Evolutionary conservation across 305 asterid species (phyloP).

Genomic region (Fraxinus greggii): DNA sequence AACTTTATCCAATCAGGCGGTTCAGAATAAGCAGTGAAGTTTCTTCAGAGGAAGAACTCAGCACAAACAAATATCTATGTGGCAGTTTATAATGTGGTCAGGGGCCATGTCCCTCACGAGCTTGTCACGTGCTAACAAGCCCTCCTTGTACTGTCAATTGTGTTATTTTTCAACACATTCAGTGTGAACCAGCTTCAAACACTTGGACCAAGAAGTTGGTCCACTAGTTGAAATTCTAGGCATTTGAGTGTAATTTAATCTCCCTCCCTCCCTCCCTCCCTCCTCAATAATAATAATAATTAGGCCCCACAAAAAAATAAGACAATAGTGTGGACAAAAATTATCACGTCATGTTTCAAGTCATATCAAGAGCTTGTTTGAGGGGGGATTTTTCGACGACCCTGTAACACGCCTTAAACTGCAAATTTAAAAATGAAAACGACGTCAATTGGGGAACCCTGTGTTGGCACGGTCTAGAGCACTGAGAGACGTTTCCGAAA

Average conservation of each 20-base stretch:
- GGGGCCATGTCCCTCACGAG: slow-evolving; percentile 33
- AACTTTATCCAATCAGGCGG: neutral
- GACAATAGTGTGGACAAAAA: neutral
- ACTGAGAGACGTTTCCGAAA: too few relatives aligned
- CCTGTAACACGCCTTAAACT: too few relatives aligned
- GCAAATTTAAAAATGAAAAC: too few relatives aligned
- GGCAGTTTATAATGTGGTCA: slow-evolving; percentile 12
- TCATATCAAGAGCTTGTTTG: too few relatives aligned
- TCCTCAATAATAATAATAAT: too few relatives aligned
- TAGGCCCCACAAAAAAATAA: too few relatives aligned
- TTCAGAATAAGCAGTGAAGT: neutral
- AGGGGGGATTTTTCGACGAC: too few relatives aligned
- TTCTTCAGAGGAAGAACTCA: slow-evolving; percentile 15
- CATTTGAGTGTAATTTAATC: slow-evolving; percentile 23
- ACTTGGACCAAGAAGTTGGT: slow-evolving; percentile 35
- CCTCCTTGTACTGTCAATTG: slow-evolving; percentile 30
- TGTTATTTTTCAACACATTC: slow-evolving; percentile 20
- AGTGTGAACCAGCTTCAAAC: slow-evolving; percentile 32
- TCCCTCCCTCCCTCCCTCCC: too few relatives aligned
- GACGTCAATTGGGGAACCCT: too few relatives aligned
- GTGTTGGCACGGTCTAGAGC: too few relatives aligned
- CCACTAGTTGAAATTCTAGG: slow-evolving; percentile 35
- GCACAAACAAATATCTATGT: slow-evolving; percentile 19
- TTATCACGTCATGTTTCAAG: neutral
- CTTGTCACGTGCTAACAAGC: slow-evolving; percentile 38